These are phyloP conservation scores for Chytriomyces sp. DNA, from an alignment of 192 early-diverging fungal genomes.

Conservation along the genomic window DNA sequence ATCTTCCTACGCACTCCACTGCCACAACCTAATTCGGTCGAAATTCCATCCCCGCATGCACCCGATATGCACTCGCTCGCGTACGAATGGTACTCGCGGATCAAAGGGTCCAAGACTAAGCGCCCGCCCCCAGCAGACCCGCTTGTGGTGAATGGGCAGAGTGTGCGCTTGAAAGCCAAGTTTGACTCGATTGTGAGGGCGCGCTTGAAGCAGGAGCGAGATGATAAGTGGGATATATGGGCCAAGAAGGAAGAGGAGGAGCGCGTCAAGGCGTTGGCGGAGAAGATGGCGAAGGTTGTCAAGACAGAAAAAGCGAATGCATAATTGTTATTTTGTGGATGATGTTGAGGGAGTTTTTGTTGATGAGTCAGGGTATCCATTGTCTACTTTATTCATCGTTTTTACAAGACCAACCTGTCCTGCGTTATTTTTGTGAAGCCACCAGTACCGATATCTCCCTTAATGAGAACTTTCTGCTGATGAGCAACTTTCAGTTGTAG, in stretches of 20 bases:
- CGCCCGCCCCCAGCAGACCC: conserved; percentile 31
- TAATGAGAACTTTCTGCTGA: conserved; percentile 48
- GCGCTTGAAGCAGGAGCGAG: conserved; percentile 36
- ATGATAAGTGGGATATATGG: conserved; percentile 13
- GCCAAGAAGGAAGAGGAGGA: conserved; percentile 11
- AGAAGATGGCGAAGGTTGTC: background rate
- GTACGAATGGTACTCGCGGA: conserved; percentile 86
- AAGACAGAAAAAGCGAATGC: background rate
- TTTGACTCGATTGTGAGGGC: conserved; percentile 49
- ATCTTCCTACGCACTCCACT: conserved; percentile 88
- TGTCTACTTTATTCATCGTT: background rate
- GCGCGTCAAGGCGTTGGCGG: conserved; percentile 7
- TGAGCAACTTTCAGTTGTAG: conserved; percentile 45
- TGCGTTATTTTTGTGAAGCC: conserved; percentile 19
- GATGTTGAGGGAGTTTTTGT: background rate
- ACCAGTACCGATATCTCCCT: conserved; percentile 16
- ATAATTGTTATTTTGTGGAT: background rate
- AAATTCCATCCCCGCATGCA: conserved; percentile 93
- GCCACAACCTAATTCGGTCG: conserved; percentile 78
- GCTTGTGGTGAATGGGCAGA: conserved; percentile 41
- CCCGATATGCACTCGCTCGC: conserved; percentile 88
- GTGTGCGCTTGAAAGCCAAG: conserved; percentile 52
- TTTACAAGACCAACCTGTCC: conserved; percentile 16
- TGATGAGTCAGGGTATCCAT: background rate
- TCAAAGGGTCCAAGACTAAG: conserved; percentile 39